Conservation (phyloP, 2,329 filamentous ascomycete species). For the Nemania bipapillata region DNA sequence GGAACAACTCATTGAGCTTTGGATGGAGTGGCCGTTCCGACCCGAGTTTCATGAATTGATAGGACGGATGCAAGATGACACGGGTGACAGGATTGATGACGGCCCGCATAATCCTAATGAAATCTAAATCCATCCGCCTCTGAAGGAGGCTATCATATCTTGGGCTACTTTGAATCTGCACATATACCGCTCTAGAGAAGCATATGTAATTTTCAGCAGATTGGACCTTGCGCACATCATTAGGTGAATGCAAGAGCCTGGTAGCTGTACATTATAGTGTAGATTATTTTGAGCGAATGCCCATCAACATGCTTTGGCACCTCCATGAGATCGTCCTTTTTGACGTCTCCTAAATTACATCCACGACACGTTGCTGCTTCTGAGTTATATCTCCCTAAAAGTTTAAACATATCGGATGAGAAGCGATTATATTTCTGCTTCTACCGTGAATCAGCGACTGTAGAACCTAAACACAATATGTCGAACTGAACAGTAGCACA, state of each 20-base stretch:
- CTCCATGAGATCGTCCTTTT: too few species aligned
- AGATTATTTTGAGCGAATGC: neutral
- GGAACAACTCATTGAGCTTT: conserved; percentile 67
- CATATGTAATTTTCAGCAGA: neutral
- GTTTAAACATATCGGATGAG: neutral
- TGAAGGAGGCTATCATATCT: neutral
- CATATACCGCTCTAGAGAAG: too few species aligned
- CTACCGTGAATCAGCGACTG: too few species aligned
- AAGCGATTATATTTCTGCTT: too few species aligned
- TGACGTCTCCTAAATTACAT: too few species aligned
- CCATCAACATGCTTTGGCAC: too few species aligned
- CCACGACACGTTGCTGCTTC: too few species aligned
- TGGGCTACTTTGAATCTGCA: too few species aligned
- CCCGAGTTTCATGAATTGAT: conserved; percentile 63
- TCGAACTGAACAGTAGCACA: too few species aligned
- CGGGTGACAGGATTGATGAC: conserved; percentile 35
- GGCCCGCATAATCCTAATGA: neutral
- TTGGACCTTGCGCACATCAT: neutral
- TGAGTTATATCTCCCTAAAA: too few species aligned
- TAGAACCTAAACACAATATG: too few species aligned
- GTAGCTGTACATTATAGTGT: neutral
- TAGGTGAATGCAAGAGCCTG: too few species aligned
- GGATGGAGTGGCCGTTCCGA: conserved; percentile 73
- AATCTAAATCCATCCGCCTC: neutral
- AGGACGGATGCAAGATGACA: conserved; percentile 50